Conservation (phyloP, 2,329 filamentous ascomycete species). For the Calonectria honghensis region DNA sequence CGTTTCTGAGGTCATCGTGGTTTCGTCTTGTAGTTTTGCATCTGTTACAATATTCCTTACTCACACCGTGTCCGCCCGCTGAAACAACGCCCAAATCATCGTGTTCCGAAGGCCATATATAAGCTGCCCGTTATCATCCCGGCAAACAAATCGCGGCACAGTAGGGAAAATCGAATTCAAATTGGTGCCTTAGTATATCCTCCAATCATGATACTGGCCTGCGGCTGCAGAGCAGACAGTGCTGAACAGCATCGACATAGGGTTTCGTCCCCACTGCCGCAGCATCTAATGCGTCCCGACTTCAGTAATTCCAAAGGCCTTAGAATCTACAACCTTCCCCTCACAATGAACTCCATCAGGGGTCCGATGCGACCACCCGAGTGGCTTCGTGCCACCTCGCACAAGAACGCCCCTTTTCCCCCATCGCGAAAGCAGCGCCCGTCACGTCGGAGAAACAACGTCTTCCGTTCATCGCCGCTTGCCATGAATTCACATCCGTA, state of each 20-base stretch:
- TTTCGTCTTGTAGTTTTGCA: not conserved
- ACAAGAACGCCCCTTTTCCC: slow-evolving; percentile 22
- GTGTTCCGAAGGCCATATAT: not conserved
- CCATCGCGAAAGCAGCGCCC: slow-evolving; percentile 13
- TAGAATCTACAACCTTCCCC: not conserved
- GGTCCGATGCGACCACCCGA: not conserved
- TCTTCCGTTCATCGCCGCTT: not conserved
- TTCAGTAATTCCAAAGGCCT: not conserved
- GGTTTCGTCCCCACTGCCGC: not conserved
- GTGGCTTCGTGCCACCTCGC: slow-evolving; percentile 31
- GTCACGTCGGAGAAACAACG: not conserved
- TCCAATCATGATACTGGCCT: not conserved
- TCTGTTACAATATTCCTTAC: not conserved
- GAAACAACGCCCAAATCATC: not conserved
- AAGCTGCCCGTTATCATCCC: not conserved
- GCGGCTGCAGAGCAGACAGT: not conserved
- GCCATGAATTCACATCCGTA: not conserved
- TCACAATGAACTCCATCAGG: not conserved
- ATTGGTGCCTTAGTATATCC: not conserved
- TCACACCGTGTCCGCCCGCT: not conserved
- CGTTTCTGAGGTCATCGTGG: not conserved
- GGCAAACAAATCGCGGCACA: not conserved
- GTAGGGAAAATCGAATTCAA: not conserved
- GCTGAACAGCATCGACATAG: not conserved
- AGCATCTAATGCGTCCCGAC: not conserved